phyloP scores from a whole-genome alignment of 2,329 filamentous ascomycete species.

The Epicoccum sorghinum region DNA sequence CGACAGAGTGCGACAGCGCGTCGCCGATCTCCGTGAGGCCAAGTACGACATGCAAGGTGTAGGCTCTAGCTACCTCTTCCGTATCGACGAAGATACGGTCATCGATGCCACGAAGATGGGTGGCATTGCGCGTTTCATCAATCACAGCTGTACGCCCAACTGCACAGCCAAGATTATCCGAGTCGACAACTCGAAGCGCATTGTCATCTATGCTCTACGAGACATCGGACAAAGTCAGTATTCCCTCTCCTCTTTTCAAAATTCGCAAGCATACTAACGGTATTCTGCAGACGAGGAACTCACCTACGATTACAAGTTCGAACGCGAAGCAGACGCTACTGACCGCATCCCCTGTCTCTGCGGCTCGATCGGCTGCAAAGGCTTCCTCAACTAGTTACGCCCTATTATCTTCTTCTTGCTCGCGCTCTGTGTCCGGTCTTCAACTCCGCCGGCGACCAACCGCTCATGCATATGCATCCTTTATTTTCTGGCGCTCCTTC shows the following conservation, averaged over 20 bases:
- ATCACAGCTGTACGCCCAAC: constrained; percentile 97
- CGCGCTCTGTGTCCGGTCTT: too few relatives aligned
- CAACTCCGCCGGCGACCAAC: too few relatives aligned
- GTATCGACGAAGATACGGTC: constrained; percentile 96
- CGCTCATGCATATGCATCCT: too few relatives aligned
- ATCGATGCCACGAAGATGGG: constrained; percentile 99
- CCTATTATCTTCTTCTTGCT: constrained; percentile 3
- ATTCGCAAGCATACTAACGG: constrained; percentile 32
- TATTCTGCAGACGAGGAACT: constrained; percentile 83
- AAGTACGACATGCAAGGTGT: constrained; percentile 95
- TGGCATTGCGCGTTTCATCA: constrained; percentile 97
- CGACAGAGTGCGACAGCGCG: constrained; percentile 94
- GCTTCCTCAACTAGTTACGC: constrained; percentile 81
- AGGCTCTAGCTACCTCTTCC: constrained; percentile 95
- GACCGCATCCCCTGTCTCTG: constrained; percentile 98
- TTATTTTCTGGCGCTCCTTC: too few relatives aligned
- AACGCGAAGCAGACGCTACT: constrained; percentile 91
- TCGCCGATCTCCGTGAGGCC: constrained; percentile 93
- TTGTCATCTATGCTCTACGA: constrained; percentile 96
- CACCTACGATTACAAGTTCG: constrained; percentile 99
- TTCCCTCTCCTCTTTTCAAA: background rate
- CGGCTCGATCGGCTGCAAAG: constrained; percentile 94
- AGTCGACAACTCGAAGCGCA: constrained; percentile 95
- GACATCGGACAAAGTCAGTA: constrained; percentile 91
- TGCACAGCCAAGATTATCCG: constrained; percentile 99